Evolutionary conservation across 2,329 filamentous ascomycete species (phyloP).

Genomic region (Knoxdaviesia capensis): DNA sequence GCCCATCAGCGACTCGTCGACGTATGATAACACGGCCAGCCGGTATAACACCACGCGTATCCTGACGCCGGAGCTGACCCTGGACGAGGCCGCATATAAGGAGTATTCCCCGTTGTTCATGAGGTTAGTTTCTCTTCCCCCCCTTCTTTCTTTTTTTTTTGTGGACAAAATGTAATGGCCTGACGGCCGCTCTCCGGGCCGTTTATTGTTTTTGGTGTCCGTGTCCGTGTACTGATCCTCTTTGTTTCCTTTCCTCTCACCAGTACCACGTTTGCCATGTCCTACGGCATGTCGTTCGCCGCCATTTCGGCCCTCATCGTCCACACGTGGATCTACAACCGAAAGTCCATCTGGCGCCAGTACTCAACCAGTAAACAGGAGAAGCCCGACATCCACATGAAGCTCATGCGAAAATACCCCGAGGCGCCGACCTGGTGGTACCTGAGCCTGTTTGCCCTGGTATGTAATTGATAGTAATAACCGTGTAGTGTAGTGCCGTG

Average conservation of each 20-base stretch:
- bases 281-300: slow-evolving; percentile 54
- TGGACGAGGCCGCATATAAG: slow-evolving; percentile 43
- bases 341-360: slow-evolving; percentile 43
- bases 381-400: slow-evolving; percentile 44
- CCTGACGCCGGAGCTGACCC: slow-evolving; percentile 36
- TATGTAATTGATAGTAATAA: slow-evolving; percentile 8
- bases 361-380: slow-evolving; percentile 37
- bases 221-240: too few species aligned
- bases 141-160: too few species aligned
- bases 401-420: slow-evolving; percentile 40
- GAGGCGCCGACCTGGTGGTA: slow-evolving; percentile 48
- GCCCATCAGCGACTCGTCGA: slow-evolving; percentile 48
- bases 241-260: neutral
- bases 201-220: too few species aligned
- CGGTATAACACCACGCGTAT: slow-evolving; percentile 45
- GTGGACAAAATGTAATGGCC: too few species aligned
- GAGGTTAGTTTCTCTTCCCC: slow-evolving; percentile 15
- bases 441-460: slow-evolving; percentile 31
- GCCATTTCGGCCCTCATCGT: slow-evolving; percentile 49
- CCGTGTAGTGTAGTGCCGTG: slow-evolving; percentile 8
- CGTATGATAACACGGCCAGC: slow-evolving; percentile 49
- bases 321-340: slow-evolving; percentile 46
- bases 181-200: too few species aligned
- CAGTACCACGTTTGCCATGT: slow-evolving; percentile 50
- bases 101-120: slow-evolving; percentile 49